Percentiles rank a stretch among this genome's conserved stretches.
Evolutionary conservation across 2,329 filamentous ascomycete genomes (phyloP).

Genomic region (Gyromitra esculenta): DNA sequence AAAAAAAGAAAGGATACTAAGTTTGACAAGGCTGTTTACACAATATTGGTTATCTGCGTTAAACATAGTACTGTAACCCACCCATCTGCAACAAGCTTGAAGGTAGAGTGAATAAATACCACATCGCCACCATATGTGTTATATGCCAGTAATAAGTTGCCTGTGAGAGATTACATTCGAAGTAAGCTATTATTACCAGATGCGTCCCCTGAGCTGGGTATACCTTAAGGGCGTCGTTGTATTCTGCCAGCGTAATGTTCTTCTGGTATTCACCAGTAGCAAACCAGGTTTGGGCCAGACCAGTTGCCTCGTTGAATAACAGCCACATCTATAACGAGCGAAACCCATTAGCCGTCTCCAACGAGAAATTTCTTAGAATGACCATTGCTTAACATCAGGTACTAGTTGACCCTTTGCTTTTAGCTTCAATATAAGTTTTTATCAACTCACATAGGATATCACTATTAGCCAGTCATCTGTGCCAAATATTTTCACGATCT

Average conservation of each 20-base stretch:
- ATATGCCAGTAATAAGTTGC: conserved; percentile 19
- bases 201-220: neutral
- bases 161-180: neutral
- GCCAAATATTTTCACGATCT: conserved; percentile 13
- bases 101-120: neutral
- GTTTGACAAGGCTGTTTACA: conserved; percentile 14
- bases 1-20: conserved; percentile 27
- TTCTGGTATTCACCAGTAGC: neutral
- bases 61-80: neutral
- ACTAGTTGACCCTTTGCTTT: neutral
- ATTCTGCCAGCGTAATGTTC: neutral
- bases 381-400: neutral
- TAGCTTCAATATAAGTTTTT: neutral
- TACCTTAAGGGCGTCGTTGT: conserved; percentile 14
- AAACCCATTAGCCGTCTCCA: conserved; percentile 1
- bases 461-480: conserved; percentile 27
- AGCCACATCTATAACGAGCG: conserved; percentile 7
- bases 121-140: conserved; percentile 18
- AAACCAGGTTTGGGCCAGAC: conserved; percentile 3
- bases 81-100: neutral
- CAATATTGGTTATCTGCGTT: neutral
- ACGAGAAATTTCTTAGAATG: neutral
- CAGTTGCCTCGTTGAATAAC: conserved; percentile 4
- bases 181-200: neutral
- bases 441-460: conserved; percentile 16